phyloP scores from a whole-genome alignment of 164 flowering plant species.

The Aristolochia fimbriata region DNA sequence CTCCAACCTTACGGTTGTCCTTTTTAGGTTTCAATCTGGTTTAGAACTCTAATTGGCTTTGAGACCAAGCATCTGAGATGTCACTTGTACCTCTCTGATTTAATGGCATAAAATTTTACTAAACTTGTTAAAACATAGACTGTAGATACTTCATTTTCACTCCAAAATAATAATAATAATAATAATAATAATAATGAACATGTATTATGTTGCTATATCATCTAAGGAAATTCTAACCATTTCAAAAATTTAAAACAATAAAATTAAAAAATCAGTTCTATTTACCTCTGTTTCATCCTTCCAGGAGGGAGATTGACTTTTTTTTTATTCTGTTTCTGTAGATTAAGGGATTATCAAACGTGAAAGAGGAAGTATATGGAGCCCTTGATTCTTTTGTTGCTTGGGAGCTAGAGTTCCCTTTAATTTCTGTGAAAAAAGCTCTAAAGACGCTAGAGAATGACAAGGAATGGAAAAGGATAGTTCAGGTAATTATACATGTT shows the following conservation, averaged over 20 bases:
- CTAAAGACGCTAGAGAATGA: slow-evolving; percentile 59
- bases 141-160: too few species aligned
- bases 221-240: background rate
- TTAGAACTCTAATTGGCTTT: too few species aligned
- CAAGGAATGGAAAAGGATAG: slow-evolving; percentile 80
- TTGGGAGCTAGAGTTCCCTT: slow-evolving; percentile 93
- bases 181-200: too few species aligned
- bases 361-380: slow-evolving; percentile 93
- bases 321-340: slow-evolving; percentile 12
- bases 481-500: slow-evolving; percentile 45
- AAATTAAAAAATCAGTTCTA: background rate
- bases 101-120: too few species aligned
- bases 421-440: slow-evolving; percentile 83
- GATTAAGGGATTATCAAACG: slow-evolving; percentile 80
- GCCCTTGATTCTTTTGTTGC: slow-evolving; percentile 96
- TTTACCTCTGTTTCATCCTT: background rate
- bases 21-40: too few species aligned
- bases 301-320: background rate
- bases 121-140: too few species aligned
- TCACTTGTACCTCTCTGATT: too few species aligned
- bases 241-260: background rate
- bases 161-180: too few species aligned
- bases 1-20: too few species aligned
- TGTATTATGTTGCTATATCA: background rate
- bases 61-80: too few species aligned